A percentile compares a stretch with the other conserved stretches of the same genome.
Evolutionary conservation across 768 basidiomycete genomes (phyloP).

Genomic region (Pleurotus platypus): DNA sequence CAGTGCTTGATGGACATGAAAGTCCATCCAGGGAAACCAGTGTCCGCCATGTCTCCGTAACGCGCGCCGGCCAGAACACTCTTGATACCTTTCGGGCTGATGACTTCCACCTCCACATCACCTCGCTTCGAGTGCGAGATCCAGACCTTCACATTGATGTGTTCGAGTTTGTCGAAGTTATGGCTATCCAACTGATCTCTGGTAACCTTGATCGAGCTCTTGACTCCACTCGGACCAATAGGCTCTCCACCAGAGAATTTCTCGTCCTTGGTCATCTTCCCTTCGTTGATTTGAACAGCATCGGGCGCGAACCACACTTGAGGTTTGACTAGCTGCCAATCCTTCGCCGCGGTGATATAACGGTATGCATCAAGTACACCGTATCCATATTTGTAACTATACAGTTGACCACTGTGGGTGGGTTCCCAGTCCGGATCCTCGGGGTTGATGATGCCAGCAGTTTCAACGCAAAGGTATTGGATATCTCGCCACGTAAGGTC

Average conservation of each 20-base stretch:
- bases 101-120: constrained; percentile 88
- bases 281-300: constrained; percentile 61
- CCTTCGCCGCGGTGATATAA: constrained; percentile 76
- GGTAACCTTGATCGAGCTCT: constrained; percentile 62
- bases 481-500: constrained; percentile 97
- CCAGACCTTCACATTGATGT: constrained; percentile 90
- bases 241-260: constrained; percentile 60
- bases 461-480: constrained; percentile 83
- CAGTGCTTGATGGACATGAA: constrained; percentile 99
- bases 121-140: constrained; percentile 85
- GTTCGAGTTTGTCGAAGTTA: constrained; percentile 89
- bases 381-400: constrained; percentile 93
- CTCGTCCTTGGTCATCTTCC: constrained; percentile 50
- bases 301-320: constrained; percentile 87
- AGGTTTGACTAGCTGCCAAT: constrained; percentile 88
- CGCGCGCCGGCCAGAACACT: constrained; percentile 81
- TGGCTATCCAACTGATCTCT: constrained; percentile 59
- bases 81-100: constrained; percentile 80
- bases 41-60: constrained; percentile 53
- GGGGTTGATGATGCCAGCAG: constrained; percentile 73
- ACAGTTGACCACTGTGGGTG: constrained; percentile 62
- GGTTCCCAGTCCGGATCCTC: constrained; percentile 94
- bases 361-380: constrained; percentile 82
- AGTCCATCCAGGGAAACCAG: constrained; percentile 92
- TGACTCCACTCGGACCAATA: constrained; percentile 64